Evolutionary conservation across 106 monocot genomes (phyloP).

Genomic region (Amphibolis antarctica): DNA sequence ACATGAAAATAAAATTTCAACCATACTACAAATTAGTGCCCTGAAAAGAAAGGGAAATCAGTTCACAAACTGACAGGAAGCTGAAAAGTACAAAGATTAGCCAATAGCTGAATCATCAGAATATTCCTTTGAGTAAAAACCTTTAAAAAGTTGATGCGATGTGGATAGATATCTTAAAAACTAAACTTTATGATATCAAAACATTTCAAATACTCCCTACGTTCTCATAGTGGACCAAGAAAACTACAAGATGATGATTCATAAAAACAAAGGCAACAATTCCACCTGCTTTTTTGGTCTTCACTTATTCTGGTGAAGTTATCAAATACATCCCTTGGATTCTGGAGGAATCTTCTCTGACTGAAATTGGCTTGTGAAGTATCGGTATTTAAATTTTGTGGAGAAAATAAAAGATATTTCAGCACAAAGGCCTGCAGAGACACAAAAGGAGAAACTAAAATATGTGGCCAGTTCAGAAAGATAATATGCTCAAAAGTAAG

Average conservation of each 20-base stretch:
- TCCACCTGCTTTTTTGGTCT: constrained; percentile 17
- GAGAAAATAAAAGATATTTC: constrained; percentile 27
- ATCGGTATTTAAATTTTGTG: not conserved
- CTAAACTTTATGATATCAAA: no score
- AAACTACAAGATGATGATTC: no score
- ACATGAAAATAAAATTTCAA: constrained; percentile 86
- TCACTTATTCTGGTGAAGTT: constrained; percentile 11
- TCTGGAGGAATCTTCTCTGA: not conserved
- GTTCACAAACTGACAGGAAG: not conserved
- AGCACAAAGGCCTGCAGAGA: constrained; percentile 24
- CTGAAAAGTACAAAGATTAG: not conserved
- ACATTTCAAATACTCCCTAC: no score
- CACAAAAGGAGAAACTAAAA: not conserved
- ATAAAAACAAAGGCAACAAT: no score
- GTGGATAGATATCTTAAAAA: no score
- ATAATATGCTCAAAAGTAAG: no score
- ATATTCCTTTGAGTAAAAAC: no score
- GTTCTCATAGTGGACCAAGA: no score
- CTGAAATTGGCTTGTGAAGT: constrained; percentile 1
- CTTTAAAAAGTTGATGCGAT: no score
- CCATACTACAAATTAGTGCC: constrained; percentile 79
- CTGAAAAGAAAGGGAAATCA: constrained; percentile 27
- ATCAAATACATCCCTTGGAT: not conserved
- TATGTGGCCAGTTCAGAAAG: no score
- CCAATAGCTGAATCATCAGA: not conserved